phyloP scores from a whole-genome alignment of 352 stramenopile genomes.

The Blastocystis sp. region DNA sequence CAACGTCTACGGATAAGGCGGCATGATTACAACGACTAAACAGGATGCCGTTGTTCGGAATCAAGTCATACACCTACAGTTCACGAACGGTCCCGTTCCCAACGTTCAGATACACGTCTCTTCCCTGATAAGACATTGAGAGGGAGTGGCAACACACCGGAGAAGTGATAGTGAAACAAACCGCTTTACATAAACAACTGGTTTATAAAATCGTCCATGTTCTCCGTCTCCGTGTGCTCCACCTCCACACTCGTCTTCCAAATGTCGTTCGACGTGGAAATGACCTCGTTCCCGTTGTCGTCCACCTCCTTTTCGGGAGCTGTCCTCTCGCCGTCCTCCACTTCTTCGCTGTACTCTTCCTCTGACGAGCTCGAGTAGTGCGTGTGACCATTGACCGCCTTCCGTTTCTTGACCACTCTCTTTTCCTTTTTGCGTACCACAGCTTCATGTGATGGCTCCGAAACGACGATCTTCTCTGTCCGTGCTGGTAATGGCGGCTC shows the following conservation, averaged over 20 bases:
- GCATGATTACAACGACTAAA: background rate
- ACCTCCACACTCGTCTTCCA: conserved; percentile 69
- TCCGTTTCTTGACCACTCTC: background rate
- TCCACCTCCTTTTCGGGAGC: conserved; percentile 15
- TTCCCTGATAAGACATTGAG: conserved; percentile 14
- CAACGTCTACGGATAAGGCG: conserved; percentile 21
- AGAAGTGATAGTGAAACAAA: background rate
- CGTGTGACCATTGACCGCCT: conserved; percentile 9
- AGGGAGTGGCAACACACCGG: background rate
- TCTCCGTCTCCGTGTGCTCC: conserved; percentile 70
- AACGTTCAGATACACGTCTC: conserved; percentile 48
- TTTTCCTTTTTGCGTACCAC: conserved; percentile 8
- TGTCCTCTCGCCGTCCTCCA: background rate
- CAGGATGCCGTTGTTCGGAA: conserved; percentile 37
- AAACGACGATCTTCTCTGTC: background rate
- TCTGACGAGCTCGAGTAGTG: conserved; percentile 66
- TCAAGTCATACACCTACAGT: conserved; percentile 57
- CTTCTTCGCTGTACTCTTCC: background rate
- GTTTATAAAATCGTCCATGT: conserved; percentile 71
- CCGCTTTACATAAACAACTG: conserved; percentile 55
- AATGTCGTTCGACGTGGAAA: conserved; percentile 48
- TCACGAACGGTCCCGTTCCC: background rate
- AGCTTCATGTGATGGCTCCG: background rate
- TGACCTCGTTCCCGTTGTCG: conserved; percentile 56
- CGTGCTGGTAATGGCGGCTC: background rate